Evolutionary conservation across 2,329 filamentous ascomycete genomes (phyloP).

Genomic region (Xylariomycetidae sp.): DNA sequence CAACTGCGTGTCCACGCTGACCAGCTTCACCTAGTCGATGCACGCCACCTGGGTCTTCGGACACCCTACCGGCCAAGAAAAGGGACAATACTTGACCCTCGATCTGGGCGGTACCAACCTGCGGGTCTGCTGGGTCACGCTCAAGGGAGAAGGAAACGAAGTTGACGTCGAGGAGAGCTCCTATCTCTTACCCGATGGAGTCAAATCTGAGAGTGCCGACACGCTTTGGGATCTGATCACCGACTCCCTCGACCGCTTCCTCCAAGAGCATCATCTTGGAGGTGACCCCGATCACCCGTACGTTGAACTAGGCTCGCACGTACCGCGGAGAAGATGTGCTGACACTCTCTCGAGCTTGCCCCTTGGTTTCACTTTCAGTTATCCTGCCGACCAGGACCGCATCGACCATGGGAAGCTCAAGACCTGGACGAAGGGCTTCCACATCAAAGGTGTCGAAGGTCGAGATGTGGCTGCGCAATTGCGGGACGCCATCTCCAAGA

Average conservation of each 20-base stretch:
- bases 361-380: slow-evolving; percentile 1
- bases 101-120: slow-evolving; percentile 1
- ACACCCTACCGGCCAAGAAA: not conserved
- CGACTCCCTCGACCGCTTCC: not conserved
- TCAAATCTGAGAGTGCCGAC: not conserved
- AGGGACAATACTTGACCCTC: slow-evolving; percentile 1
- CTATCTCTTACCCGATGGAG: not conserved
- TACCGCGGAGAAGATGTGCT: too few species aligned
- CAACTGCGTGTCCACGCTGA: too few species aligned
- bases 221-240: slow-evolving; percentile 1
- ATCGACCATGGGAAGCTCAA: slow-evolving; percentile 1
- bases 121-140: not conserved
- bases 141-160: not conserved
- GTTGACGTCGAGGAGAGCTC: not conserved
- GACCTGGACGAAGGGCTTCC: slow-evolving; percentile 1
- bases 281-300: not conserved
- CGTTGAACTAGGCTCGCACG: too few species aligned
- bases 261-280: not conserved
- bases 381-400: slow-evolving; percentile 1
- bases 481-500: not conserved
- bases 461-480: slow-evolving; percentile 1
- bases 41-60: slow-evolving; percentile 1
- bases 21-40: too few species aligned
- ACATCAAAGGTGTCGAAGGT: slow-evolving; percentile 1
- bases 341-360: not conserved